A percentile compares a stretch with the other conserved stretches of the same genome.
phyloP scores from a whole-genome alignment of 257 asterid genomes.

The Solanum habrochaites region DNA sequence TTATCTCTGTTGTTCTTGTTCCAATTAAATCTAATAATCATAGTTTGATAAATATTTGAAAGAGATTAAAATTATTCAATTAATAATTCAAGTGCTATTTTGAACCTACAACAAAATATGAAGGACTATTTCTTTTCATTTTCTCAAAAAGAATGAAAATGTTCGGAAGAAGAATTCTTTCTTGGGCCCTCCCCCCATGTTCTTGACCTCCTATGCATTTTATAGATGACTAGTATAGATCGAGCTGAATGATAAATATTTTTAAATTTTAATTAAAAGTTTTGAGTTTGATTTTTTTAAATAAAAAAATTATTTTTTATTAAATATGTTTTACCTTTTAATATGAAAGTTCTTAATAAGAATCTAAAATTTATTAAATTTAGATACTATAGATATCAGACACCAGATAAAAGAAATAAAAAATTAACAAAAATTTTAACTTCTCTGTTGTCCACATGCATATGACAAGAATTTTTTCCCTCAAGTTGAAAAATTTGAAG shows the following conservation, averaged over 20 bases:
- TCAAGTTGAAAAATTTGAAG: neutral
- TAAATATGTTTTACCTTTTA: accelerated
- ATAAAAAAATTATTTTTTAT: accelerated
- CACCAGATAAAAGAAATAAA: too few species aligned
- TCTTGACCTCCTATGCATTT: neutral
- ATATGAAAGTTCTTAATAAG: accelerated
- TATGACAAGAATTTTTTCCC: neutral
- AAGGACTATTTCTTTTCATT: neutral
- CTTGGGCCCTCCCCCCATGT: neutral
- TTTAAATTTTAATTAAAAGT: accelerated
- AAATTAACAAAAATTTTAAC: too few species aligned
- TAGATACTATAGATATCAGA: too few species aligned
- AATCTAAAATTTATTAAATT: too few species aligned
- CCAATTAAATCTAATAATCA: neutral
- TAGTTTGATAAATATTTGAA: neutral
- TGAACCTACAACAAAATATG: neutral
- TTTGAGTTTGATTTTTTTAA: too few species aligned
- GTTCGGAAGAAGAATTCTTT: neutral
- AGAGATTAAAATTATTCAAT: neutral
- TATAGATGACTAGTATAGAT: neutral
- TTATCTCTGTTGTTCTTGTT: neutral
- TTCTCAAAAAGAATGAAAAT: neutral
- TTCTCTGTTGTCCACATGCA: neutral
- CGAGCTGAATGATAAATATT: too few species aligned
- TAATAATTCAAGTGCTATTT: neutral